Percentiles rank a stretch among this genome's conserved stretches.
These are phyloP conservation scores for Cercospora nicotianae DNA, from an alignment of 2,329 filamentous ascomycete genomes.

Conservation along the genomic window DNA sequence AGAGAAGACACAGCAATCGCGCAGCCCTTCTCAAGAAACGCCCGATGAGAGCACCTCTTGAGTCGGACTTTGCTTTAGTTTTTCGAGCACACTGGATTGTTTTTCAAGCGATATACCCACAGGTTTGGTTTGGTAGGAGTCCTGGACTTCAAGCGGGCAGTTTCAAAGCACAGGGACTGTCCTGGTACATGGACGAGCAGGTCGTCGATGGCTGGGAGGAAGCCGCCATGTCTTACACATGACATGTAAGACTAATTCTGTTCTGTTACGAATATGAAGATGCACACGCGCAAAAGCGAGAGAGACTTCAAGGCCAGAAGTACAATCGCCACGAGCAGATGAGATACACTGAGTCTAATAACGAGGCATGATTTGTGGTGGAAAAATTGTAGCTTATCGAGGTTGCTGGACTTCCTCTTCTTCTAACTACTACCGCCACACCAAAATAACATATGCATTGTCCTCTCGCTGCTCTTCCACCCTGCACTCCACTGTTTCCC, in stretches of 20 bases:
- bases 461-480: background rate
- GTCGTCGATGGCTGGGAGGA: background rate
- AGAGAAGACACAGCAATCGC: constrained; percentile 31
- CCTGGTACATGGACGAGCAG: background rate
- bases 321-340: constrained; percentile 5
- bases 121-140: constrained; percentile 16
- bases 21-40: constrained; percentile 29
- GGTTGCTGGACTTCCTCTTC: constrained; percentile 2
- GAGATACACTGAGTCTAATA: constrained; percentile 2
- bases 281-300: background rate
- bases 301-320: background rate
- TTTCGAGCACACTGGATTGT: constrained; percentile 14
- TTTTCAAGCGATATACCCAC: constrained; percentile 23
- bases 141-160: background rate
- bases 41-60: constrained; percentile 21
- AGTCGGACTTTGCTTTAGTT: background rate
- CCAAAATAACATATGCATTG: background rate
- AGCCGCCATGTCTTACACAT: background rate
- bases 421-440: background rate
- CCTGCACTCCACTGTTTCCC: background rate
- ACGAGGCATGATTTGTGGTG: background rate
- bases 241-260: background rate
- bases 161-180: constrained; percentile 5
- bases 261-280: constrained; percentile 6
- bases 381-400: background rate